phyloP scores from a whole-genome alignment of 1,284 basidiomycete species.

The Xerocomus minutiporus region DNA sequence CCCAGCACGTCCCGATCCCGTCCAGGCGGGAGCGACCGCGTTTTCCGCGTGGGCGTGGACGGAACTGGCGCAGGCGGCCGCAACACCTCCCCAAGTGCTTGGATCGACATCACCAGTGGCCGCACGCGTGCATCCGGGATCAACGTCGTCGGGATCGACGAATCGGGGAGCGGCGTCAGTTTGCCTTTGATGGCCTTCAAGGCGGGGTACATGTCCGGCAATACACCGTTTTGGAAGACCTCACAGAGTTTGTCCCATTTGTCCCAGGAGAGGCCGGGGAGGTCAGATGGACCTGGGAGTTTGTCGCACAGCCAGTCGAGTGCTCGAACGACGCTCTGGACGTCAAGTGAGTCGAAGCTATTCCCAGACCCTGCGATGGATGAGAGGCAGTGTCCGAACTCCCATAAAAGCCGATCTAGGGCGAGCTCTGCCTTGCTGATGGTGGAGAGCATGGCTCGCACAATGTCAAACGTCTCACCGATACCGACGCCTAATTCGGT shows the following conservation, averaged over 20 bases:
- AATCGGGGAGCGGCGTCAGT: constrained; percentile 27
- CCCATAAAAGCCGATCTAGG: constrained; percentile 32
- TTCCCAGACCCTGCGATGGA: constrained; percentile 27
- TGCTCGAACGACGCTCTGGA: constrained; percentile 27
- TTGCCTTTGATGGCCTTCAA: constrained; percentile 31
- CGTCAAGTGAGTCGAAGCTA: constrained; percentile 28
- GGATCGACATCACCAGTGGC: constrained; percentile 22
- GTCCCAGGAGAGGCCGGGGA: constrained; percentile 31
- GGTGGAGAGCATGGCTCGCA: constrained; percentile 30
- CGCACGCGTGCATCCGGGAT: constrained; percentile 19
- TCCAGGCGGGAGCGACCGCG: constrained; percentile 6
- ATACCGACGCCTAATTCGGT: constrained; percentile 18
- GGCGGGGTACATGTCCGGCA: constrained; percentile 25
- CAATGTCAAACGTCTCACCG: constrained; percentile 27
- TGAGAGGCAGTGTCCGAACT: constrained; percentile 36
- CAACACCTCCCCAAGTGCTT: constrained; percentile 23
- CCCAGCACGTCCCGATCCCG: constrained; percentile 26
- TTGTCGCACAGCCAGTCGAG: constrained; percentile 30
- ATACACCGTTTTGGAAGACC: constrained; percentile 26
- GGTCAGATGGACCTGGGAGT: constrained; percentile 33
- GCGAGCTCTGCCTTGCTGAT: constrained; percentile 30
- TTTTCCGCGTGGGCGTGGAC: constrained; percentile 24
- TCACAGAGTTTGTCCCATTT: constrained; percentile 33
- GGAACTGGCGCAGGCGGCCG: constrained; percentile 22
- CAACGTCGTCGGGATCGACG: constrained; percentile 26